A percentile compares a stretch with the other conserved stretches of the same genome.
phyloP scores from a whole-genome alignment of 805 yeast species.

The Lachancea sp. region DNA sequence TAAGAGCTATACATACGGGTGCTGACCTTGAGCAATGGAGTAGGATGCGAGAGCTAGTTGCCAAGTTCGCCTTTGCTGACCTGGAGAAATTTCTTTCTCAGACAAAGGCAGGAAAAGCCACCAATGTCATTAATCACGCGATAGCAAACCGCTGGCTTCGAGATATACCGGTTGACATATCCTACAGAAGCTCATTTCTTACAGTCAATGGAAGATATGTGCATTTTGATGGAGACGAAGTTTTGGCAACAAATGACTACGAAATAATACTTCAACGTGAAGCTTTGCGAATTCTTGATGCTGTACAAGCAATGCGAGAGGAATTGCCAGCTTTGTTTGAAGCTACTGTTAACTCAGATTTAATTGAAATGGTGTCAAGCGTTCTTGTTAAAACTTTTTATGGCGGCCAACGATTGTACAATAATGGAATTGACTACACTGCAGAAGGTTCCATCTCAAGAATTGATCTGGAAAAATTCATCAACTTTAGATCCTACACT shows the following conservation, averaged over 20 bases:
- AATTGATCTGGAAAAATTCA: constrained; percentile 36
- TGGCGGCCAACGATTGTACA: constrained; percentile 20
- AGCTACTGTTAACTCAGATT: constrained; percentile 31
- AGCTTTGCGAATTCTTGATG: constrained; percentile 38
- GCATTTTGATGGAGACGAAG: constrained; percentile 30
- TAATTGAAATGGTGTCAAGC: constrained; percentile 44
- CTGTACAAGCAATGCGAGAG: constrained; percentile 24
- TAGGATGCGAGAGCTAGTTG: constrained; percentile 9
- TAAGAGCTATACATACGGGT: constrained; percentile 35
- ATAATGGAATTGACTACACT: constrained; percentile 36
- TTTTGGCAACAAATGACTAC: constrained; percentile 27
- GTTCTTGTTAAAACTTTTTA: constrained; percentile 41
- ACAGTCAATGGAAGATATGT: constrained; percentile 51
- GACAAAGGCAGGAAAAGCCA: not conserved
- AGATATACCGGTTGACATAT: constrained; percentile 16
- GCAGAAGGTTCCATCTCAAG: constrained; percentile 41
- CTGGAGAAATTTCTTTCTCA: not conserved
- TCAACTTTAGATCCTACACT: constrained; percentile 15
- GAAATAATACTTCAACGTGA: constrained; percentile 43
- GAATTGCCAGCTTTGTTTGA: constrained; percentile 16
- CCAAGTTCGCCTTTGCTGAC: constrained; percentile 23
- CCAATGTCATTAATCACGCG: constrained; percentile 11
- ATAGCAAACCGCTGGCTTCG: constrained; percentile 23
- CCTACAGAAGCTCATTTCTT: constrained; percentile 36
- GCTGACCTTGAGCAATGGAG: constrained; percentile 19